phyloP scores from a whole-genome alignment of 2,329 filamentous ascomycete species.

The Aspergillus latus region DNA sequence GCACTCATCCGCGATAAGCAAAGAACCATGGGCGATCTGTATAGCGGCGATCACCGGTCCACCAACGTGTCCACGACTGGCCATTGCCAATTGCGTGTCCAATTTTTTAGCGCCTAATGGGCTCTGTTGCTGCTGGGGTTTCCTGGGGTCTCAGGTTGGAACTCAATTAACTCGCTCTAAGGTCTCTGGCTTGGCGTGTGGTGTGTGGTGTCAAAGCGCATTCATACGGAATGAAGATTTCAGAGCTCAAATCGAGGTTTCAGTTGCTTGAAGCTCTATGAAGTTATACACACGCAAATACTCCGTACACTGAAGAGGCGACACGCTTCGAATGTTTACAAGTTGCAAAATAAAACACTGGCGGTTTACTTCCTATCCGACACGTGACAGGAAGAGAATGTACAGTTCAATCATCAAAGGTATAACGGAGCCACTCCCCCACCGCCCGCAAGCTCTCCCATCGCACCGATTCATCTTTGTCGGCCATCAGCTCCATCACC shows the following conservation, averaged over 20 bases:
- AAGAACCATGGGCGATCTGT: slow-evolving; percentile 14
- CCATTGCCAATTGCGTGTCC: slow-evolving; percentile 9
- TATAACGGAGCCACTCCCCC: slow-evolving; percentile 73
- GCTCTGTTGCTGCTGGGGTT: not conserved
- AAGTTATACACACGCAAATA: slow-evolving; percentile 6
- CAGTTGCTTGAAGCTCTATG: not conserved
- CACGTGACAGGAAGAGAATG: slow-evolving; percentile 8
- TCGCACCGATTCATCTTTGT: slow-evolving; percentile 80
- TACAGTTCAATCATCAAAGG: slow-evolving; percentile 52
- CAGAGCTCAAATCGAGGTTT: no score
- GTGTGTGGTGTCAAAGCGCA: not conserved
- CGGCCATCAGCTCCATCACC: slow-evolving; percentile 92
- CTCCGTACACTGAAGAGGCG: slow-evolving; percentile 3
- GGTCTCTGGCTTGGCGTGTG: slow-evolving; percentile 1
- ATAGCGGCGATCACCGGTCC: slow-evolving; percentile 26
- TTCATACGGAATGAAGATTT: no score
- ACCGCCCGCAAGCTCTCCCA: slow-evolving; percentile 91
- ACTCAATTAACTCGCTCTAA: not conserved
- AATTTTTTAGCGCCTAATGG: slow-evolving; percentile 1
- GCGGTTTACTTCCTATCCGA: slow-evolving; percentile 11
- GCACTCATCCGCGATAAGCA: slow-evolving; percentile 19
- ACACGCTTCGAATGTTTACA: slow-evolving; percentile 13
- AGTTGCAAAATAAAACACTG: slow-evolving; percentile 1
- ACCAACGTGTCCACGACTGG: slow-evolving; percentile 16
- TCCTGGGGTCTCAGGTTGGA: not conserved